A percentile compares a stretch with the other conserved stretches of the same genome.
Evolutionary conservation across 176 grass and related monocot genomes (phyloP).

Genomic region (Tillandsia fasciculata): DNA sequence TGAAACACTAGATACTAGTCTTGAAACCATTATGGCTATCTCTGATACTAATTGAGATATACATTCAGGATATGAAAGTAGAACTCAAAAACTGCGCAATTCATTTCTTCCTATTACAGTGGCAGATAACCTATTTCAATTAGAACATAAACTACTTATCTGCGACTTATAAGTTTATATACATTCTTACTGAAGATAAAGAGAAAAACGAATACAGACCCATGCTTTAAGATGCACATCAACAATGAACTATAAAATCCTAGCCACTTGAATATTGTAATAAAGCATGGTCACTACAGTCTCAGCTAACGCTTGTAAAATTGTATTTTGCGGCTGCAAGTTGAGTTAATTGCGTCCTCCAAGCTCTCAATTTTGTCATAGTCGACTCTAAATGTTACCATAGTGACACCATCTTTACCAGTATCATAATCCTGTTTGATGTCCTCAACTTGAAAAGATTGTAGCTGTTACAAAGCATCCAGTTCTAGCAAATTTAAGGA

Average conservation of each 20-base stretch:
- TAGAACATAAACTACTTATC: background rate
- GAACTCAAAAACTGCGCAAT: conserved; percentile 1
- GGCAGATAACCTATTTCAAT: background rate
- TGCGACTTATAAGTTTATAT: background rate
- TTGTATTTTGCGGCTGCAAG: conserved; percentile 76
- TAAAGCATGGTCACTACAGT: conserved; percentile 1
- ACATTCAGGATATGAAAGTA: background rate
- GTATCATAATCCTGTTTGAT: conserved; percentile 97
- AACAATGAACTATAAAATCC: too few relatives aligned
- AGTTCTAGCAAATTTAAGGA: too few relatives aligned
- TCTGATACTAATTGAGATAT: background rate
- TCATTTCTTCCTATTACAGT: background rate
- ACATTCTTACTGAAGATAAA: background rate
- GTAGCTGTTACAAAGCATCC: conserved; percentile 37
- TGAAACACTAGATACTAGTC: too few relatives aligned
- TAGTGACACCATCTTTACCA: conserved; percentile 73
- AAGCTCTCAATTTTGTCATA: conserved; percentile 72
- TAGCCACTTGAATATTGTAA: background rate
- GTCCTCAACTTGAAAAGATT: conserved; percentile 81
- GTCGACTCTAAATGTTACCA: conserved; percentile 77
- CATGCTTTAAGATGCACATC: background rate
- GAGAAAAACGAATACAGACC: background rate
- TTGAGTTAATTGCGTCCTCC: conserved; percentile 69
- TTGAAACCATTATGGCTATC: too few relatives aligned
- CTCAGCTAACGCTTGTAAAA: conserved; percentile 38